phyloP scores from a whole-genome alignment of 352 stramenopile species.

The Globisporangium lucens region DNA sequence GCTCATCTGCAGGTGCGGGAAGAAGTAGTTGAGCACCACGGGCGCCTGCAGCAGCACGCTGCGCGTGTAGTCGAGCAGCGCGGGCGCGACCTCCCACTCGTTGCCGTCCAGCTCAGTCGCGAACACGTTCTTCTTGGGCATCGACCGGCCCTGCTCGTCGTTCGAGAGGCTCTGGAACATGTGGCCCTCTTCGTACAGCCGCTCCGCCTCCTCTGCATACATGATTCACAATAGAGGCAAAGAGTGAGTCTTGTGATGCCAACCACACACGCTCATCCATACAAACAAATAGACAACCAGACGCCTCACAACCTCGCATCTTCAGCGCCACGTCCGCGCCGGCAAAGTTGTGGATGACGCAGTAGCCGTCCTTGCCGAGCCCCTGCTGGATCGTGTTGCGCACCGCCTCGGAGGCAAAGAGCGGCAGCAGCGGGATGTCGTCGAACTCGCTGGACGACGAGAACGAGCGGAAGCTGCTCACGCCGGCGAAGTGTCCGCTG shows the following conservation, averaged over 20 bases:
- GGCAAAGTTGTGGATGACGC: slow-evolving; percentile 39
- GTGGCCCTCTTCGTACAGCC: slow-evolving; percentile 39
- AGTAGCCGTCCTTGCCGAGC: slow-evolving; percentile 37
- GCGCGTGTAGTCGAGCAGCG: slow-evolving; percentile 49
- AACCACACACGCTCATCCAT: background rate
- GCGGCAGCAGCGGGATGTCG: slow-evolving; percentile 42
- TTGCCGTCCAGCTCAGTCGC: slow-evolving; percentile 45
- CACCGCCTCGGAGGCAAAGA: slow-evolving; percentile 34
- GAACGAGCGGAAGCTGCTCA: background rate
- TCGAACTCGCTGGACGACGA: slow-evolving; percentile 12
- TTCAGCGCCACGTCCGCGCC: slow-evolving; percentile 30
- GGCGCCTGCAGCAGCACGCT: slow-evolving; percentile 48
- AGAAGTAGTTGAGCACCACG: slow-evolving; percentile 42
- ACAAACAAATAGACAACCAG: background rate
- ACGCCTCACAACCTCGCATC: slow-evolving; percentile 29
- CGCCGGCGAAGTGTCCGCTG: background rate
- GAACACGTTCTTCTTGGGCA: slow-evolving; percentile 48
- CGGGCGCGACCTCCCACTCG: slow-evolving; percentile 47
- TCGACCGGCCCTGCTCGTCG: slow-evolving; percentile 36
- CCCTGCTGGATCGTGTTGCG: slow-evolving; percentile 36
- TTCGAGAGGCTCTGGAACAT: slow-evolving; percentile 55
- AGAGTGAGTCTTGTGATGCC: background rate
- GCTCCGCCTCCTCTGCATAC: slow-evolving; percentile 34
- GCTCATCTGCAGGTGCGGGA: slow-evolving; percentile 48
- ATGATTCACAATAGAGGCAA: background rate